Conservation (phyloP, 139 green algal genomes). For the Trebouxia sp. region DNA sequence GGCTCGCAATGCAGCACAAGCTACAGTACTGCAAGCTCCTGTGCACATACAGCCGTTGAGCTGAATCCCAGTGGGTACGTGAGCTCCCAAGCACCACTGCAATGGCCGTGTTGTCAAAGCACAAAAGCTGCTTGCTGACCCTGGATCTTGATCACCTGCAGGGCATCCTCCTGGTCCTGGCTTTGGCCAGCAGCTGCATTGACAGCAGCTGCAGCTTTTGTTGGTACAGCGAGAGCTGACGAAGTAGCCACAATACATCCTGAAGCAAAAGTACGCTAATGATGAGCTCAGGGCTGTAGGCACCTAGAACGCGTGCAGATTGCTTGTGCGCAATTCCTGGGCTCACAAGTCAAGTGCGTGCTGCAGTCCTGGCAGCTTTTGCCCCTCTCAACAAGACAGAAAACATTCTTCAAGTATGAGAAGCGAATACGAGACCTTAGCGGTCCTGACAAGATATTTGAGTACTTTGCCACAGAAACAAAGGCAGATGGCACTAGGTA, state of each 20-base stretch:
- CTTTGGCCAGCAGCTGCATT: neutral
- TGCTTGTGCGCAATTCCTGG: neutral
- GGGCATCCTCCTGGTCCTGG: neutral
- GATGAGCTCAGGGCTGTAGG: too few species aligned
- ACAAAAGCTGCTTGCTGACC: too few species aligned
- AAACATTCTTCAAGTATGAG: constrained; percentile 63
- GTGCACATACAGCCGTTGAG: too few species aligned
- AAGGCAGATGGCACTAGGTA: constrained; percentile 21
- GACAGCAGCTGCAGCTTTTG: neutral
- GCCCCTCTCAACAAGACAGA: neutral
- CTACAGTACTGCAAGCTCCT: neutral
- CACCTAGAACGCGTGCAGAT: too few species aligned
- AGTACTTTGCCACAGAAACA: constrained; percentile 71
- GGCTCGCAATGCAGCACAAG: constrained; percentile 10
- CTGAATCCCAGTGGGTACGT: neutral
- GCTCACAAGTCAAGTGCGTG: neutral
- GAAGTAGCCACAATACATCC: constrained; percentile 9
- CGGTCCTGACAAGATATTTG: constrained; percentile 81
- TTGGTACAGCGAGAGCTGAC: neutral
- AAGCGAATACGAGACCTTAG: constrained; percentile 78
- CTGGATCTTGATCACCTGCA: too few species aligned
- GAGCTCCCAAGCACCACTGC: neutral
- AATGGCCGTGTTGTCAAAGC: too few species aligned
- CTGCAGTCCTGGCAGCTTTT: constrained; percentile 21
- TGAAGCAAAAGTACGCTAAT: neutral